phyloP scores from a whole-genome alignment of 2,329 filamentous ascomycete species.

The Curvularia lunata region DNA sequence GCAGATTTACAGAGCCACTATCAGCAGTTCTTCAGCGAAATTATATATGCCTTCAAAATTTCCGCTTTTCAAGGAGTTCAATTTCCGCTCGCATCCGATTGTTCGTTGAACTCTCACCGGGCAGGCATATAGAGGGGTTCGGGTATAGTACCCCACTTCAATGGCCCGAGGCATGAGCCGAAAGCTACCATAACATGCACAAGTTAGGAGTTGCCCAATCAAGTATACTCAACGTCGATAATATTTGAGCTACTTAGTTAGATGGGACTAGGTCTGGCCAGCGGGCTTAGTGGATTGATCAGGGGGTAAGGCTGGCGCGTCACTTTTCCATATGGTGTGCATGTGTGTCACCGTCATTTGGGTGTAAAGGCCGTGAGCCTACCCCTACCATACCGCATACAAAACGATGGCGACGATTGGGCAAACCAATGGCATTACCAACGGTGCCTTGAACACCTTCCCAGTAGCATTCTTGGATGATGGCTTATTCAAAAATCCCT shows the following conservation, averaged over 20 bases:
- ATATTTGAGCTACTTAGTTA: conserved; percentile 12
- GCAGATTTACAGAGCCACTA: background rate
- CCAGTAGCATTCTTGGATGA: conserved; percentile 43
- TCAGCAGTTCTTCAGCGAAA: too few species aligned
- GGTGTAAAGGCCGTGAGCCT: background rate
- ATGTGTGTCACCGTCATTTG: background rate
- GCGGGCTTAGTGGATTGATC: background rate
- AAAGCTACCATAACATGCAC: background rate
- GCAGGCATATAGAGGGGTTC: too few species aligned
- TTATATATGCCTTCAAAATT: background rate
- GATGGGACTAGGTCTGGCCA: background rate
- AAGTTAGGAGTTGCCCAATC: background rate
- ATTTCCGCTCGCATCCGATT: background rate
- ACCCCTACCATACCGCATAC: background rate
- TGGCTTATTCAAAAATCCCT: conserved; percentile 54
- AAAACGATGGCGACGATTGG: conserved; percentile 6
- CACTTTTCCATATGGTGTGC: background rate
- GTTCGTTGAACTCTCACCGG: background rate
- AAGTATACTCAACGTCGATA: background rate
- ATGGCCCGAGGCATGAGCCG: background rate
- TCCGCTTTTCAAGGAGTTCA: background rate
- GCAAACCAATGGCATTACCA: conserved; percentile 7
- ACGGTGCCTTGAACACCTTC: conserved; percentile 21
- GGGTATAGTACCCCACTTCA: too few species aligned
- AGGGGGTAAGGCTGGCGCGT: too few species aligned